Evolutionary conservation across 2,329 filamentous ascomycete species (phyloP).

Genomic region (Colletotrichum sp.): DNA sequence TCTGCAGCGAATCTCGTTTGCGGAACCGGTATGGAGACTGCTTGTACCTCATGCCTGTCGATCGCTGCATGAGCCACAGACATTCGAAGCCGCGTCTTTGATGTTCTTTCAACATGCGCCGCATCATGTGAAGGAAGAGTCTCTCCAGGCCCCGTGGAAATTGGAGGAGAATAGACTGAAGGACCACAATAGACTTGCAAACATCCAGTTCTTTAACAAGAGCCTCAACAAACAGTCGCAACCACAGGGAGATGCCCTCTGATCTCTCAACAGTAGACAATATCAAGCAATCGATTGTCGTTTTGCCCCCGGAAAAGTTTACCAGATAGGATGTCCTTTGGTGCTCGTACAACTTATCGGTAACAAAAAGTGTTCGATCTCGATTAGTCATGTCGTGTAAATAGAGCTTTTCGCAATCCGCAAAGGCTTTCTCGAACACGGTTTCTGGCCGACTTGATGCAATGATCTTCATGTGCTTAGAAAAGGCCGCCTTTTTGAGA

Average conservation of each 20-base stretch:
- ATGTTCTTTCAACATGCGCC: background rate
- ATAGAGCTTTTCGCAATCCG: background rate
- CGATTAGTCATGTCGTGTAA: background rate
- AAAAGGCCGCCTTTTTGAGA: background rate
- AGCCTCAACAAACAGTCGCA: background rate
- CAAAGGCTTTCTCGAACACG: background rate
- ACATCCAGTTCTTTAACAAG: background rate
- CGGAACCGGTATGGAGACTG: too few species aligned
- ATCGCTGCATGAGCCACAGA: background rate
- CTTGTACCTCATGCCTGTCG: fast-evolving
- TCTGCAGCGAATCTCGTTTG: too few species aligned
- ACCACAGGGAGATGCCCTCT: background rate
- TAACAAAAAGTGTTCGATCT: background rate
- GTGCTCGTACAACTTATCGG: background rate
- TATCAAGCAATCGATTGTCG: fast-evolving
- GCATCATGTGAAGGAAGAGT: background rate
- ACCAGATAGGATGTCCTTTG: background rate
- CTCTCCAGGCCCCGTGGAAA: background rate
- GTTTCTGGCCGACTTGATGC: background rate
- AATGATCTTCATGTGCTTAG: background rate
- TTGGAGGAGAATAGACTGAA: background rate
- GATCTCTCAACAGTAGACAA: background rate
- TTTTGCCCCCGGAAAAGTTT: fast-evolving
- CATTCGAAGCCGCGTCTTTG: background rate
- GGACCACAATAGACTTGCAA: background rate